A percentile compares a stretch with the other conserved stretches of the same genome.
Conservation (phyloP, 164 flowering plant species). For the Houttuynia cordata region DNA sequence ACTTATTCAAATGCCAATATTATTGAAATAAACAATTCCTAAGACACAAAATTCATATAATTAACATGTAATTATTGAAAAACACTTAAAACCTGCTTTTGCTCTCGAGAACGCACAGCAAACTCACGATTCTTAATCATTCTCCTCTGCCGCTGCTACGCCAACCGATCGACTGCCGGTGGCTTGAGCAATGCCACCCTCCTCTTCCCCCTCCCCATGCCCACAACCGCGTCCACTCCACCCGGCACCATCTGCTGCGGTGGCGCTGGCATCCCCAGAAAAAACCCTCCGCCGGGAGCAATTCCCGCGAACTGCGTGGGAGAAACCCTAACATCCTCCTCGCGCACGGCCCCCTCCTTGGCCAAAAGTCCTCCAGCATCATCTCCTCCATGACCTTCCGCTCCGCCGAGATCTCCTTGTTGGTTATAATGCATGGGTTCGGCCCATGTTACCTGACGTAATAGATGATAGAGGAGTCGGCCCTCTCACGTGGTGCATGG, state of each 20-base stretch:
- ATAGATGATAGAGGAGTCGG: too few species aligned
- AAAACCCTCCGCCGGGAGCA: slow-evolving; percentile 21
- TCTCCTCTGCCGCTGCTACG: slow-evolving; percentile 64
- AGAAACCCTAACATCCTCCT: slow-evolving; percentile 28
- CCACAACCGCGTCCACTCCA: slow-evolving; percentile 16
- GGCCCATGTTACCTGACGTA: too few species aligned
- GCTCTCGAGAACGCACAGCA: slow-evolving; percentile 68
- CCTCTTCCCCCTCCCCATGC: slow-evolving; percentile 29
- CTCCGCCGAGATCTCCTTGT: slow-evolving; percentile 33
- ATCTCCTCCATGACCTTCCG: slow-evolving; percentile 25
- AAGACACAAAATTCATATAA: too few species aligned
- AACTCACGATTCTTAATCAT: slow-evolving; percentile 80
- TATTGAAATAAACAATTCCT: too few species aligned
- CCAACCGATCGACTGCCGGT: slow-evolving; percentile 50
- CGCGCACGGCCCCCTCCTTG: slow-evolving; percentile 33
- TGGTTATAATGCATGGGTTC: too few species aligned
- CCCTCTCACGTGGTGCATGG: too few species aligned
- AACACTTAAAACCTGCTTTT: slow-evolving; percentile 72
- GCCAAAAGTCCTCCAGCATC: slow-evolving; percentile 71
- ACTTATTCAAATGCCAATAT: too few species aligned
- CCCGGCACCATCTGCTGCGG: slow-evolving; percentile 21
- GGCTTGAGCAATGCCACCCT: slow-evolving; percentile 9
- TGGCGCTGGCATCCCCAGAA: slow-evolving; percentile 19
- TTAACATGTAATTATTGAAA: too few species aligned
- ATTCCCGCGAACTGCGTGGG: slow-evolving; percentile 21